phyloP scores from a whole-genome alignment of 2,329 filamentous ascomycete genomes.

The Pezicula radicicola region DNA sequence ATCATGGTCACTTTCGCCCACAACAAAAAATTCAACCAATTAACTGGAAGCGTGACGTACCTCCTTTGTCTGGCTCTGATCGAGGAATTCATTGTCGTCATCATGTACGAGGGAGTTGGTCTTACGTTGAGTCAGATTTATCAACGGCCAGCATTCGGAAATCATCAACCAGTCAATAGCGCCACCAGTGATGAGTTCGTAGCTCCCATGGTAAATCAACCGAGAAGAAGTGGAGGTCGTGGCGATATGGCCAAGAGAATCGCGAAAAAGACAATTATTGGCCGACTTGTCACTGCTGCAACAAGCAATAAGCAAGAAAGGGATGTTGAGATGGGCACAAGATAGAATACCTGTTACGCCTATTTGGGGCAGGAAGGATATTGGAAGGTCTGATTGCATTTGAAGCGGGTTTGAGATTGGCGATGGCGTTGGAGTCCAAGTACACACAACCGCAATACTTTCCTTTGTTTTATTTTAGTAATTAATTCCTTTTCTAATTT shows the following conservation, averaged over 20 bases:
- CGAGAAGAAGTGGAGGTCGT: not conserved
- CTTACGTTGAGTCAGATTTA: constrained; percentile 31
- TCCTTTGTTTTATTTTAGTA: too few species aligned
- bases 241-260: constrained; percentile 13
- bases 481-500: too few species aligned
- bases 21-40: constrained; percentile 38
- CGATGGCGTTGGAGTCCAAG: too few species aligned
- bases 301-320: not conserved
- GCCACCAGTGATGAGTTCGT: constrained; percentile 6
- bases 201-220: not conserved
- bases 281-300: constrained; percentile 16
- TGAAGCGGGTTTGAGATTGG: not conserved
- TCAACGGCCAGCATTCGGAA: not conserved
- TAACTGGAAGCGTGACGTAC: constrained; percentile 36
- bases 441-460: too few species aligned
- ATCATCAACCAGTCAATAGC: not conserved
- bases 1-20: constrained; percentile 38
- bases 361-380: not conserved
- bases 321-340: constrained; percentile 7
- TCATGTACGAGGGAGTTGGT: constrained; percentile 38
- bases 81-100: constrained; percentile 46
- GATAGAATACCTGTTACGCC: not conserved
- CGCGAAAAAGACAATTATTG: constrained; percentile 24
- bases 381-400: too few species aligned
- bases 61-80: constrained; percentile 44